Conservation (phyloP, 2,329 filamentous ascomycete genomes). For the Chrysosporium keratinophilum region DNA sequence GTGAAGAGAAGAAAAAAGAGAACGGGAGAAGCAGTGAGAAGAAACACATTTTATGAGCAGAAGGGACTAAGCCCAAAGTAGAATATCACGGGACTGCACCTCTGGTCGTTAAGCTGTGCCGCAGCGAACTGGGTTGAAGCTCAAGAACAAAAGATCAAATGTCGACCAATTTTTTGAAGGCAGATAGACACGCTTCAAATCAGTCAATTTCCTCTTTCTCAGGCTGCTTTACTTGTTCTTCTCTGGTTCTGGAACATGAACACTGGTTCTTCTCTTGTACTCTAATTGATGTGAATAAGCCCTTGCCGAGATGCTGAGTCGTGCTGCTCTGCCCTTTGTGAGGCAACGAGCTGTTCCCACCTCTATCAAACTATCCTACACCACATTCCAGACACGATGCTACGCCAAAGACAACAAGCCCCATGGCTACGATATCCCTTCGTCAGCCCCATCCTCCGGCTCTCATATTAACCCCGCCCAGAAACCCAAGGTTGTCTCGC, state of each 20-base stretch:
- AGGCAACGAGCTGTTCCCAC: constrained; percentile 33
- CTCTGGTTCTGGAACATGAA: constrained; percentile 17
- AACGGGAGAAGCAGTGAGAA: constrained; percentile 16
- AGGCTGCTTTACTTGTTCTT: not conserved
- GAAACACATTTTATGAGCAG: constrained; percentile 2
- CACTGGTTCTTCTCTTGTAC: constrained; percentile 11
- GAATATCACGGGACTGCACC: constrained; percentile 6
- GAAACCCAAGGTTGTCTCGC: constrained; percentile 18
- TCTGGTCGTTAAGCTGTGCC: not conserved
- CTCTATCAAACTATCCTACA: constrained; percentile 27
- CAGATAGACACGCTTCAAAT: not conserved
- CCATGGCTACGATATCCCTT: constrained; percentile 18
- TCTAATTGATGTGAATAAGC: constrained; percentile 15
- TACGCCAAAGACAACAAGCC: constrained; percentile 31
- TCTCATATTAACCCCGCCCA: constrained; percentile 21
- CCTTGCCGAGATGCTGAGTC: constrained; percentile 35
- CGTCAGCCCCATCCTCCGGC: constrained; percentile 12
- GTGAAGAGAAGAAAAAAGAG: constrained; percentile 33
- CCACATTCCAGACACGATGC: constrained; percentile 29
- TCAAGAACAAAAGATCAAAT: not conserved
- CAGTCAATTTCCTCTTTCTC: not conserved
- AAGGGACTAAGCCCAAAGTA: not conserved
- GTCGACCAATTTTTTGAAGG: constrained; percentile 4
- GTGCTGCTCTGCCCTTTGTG: constrained; percentile 36
- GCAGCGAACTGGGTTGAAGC: constrained; percentile 5